Percentiles rank a stretch among this genome's conserved stretches.
Evolutionary conservation across 768 basidiomycete species (phyloP).

Genomic region (Trametes elegans): DNA sequence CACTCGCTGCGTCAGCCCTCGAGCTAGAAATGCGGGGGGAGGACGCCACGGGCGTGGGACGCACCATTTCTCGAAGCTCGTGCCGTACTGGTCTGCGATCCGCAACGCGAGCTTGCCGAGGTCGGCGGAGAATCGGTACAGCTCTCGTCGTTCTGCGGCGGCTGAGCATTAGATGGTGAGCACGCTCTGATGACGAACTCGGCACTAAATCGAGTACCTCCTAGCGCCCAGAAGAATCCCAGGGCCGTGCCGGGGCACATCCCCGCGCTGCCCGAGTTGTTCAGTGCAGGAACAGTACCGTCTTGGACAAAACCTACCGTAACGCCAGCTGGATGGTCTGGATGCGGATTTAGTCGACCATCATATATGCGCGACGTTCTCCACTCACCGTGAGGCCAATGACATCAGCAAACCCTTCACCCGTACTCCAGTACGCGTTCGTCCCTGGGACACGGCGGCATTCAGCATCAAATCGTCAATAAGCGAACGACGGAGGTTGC

Average conservation of each 20-base stretch:
- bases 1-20: conserved; percentile 3
- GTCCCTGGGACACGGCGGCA: conserved; percentile 39
- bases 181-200: background rate
- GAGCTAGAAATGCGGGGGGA: background rate
- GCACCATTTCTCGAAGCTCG: conserved; percentile 66
- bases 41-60: conserved; percentile 8
- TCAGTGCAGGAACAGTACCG: background rate
- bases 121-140: conserved; percentile 68
- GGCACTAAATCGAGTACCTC: conserved; percentile 39
- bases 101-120: conserved; percentile 63
- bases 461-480: conserved; percentile 7
- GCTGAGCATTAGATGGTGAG: conserved; percentile 21
- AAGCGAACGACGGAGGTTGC: background rate
- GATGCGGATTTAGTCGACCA: background rate
- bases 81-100: conserved; percentile 65
- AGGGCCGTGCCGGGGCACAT: conserved; percentile 67
- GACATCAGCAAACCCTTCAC: conserved; percentile 54
- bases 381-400: conserved; percentile 62
- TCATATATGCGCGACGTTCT: background rate
- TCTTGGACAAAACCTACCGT: conserved; percentile 38
- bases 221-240: conserved; percentile 72
- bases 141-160: conserved; percentile 57
- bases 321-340: conserved; percentile 66
- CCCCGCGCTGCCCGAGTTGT: conserved; percentile 44
- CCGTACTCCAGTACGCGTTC: conserved; percentile 69